Base-by-base conservation (phyloP, 2,329 filamentous ascomycete genomes). In the Scleromitrula shiraiana region DNA sequence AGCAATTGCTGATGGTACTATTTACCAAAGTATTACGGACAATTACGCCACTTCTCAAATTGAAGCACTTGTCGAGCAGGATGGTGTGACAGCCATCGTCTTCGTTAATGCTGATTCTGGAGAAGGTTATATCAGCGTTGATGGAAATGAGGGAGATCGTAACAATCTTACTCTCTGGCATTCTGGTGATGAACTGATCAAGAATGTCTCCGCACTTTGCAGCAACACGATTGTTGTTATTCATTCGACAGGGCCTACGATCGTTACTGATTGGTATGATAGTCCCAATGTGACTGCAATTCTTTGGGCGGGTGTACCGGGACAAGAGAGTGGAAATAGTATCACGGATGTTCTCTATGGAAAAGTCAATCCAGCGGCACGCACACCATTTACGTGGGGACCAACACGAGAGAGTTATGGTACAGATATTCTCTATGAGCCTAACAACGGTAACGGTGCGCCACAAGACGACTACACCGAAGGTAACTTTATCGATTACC, bases 141-240 rank as follows among this genome's bases (percentile, higher is more conserved):
- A 90, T 53, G 84, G 80, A 46, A 96, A 96, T 64, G 71, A 75
- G 50, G 93, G 93, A 50, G 91, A 97, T 65, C 83, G 93, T 45
- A 89, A 90, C 61, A 96, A 98, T 68, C 73, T 98, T 30, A 95
- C 89, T 0, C 73, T 95, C 0, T 97, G 91, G 91, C 75, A 83
- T 51, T 76, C 82, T 50, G 90, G 88, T 33, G 88, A 97, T 45
- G 74, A 76, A 0, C 69, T 97, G 47, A 85, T 97, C 67, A 77
- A 85, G 67, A 88, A 85, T 40, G 87, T 95, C 9, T 82, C 88
- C 1, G 74, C 80, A 7, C 64, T 80, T 53, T 90, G 84, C 73
- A 81, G 83, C 70, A 95, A 96, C 74, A 95, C 89, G 10, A 84
- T 97, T 51, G 87, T 97, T 14, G 80, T 96, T 49, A 83, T 97